These are phyloP conservation scores for Hevea brasiliensis DNA, from an alignment of 345 rosid species.

Conservation along the genomic window DNA sequence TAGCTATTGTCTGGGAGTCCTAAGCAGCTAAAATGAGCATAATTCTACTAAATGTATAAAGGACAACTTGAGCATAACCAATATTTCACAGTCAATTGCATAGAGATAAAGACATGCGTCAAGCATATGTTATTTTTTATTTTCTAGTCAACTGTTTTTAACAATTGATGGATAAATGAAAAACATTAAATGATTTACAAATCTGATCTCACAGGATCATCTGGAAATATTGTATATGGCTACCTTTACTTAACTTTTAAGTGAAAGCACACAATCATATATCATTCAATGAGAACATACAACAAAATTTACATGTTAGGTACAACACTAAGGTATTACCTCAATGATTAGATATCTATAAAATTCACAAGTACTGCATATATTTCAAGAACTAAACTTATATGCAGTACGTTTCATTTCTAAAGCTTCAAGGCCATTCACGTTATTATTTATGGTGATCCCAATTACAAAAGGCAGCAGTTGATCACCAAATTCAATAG, in stretches of 20 bases:
- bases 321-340: not conserved
- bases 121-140: not conserved
- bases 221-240: not conserved
- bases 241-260: not conserved
- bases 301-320: not conserved
- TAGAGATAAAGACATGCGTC: not conserved
- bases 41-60: not conserved
- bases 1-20: not conserved
- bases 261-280: not conserved
- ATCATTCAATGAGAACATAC: not conserved
- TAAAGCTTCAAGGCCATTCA: not conserved
- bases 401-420: not conserved
- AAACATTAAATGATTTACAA: too few relatives aligned
- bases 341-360: not conserved
- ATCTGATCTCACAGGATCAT: too few relatives aligned
- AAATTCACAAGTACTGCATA: too few relatives aligned
- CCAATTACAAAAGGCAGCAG: not conserved
- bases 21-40: conserved; percentile 2
- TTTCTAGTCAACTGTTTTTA: not conserved
- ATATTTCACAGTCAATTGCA: too few relatives aligned
- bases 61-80: not conserved
- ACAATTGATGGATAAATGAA: not conserved
- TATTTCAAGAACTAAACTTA: not conserved
- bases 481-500: not conserved
- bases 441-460: not conserved